A percentile compares a stretch with the other conserved stretches of the same genome.
These are phyloP conservation scores for Ceratobasidium sp. DNA, from an alignment of 1,284 basidiomycete species.

Conservation along the genomic window DNA sequence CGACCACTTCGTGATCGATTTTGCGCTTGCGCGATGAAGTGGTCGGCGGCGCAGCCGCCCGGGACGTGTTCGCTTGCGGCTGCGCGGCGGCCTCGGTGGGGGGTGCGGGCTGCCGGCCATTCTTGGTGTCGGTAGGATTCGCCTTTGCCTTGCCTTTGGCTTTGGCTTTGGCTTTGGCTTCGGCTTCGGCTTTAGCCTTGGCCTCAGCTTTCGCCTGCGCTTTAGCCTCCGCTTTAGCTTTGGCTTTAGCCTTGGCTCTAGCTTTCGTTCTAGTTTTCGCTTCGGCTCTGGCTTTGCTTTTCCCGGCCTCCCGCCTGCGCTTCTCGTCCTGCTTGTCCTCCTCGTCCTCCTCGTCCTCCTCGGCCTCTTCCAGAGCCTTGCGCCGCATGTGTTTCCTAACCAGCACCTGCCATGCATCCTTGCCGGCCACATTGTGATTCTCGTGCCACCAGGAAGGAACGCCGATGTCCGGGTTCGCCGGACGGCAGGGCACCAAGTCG, in stretches of 20 bases:
- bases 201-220: too few relatives aligned
- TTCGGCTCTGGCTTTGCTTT: background rate
- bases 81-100: too few relatives aligned
- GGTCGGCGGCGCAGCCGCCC: too few relatives aligned
- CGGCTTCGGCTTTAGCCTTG: too few relatives aligned
- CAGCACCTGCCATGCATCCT: background rate
- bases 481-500: background rate
- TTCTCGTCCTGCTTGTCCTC: background rate
- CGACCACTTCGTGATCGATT: background rate
- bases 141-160: too few relatives aligned
- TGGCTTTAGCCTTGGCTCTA: too few relatives aligned
- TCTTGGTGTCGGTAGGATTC: too few relatives aligned
- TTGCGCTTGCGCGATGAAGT: background rate
- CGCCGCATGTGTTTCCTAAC: background rate
- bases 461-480: background rate
- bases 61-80: too few relatives aligned
- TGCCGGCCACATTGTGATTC: background rate
- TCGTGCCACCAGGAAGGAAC: background rate
- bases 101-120: too few relatives aligned
- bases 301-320: background rate
- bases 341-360: background rate
- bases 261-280: too few relatives aligned
- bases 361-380: background rate
- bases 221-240: too few relatives aligned
- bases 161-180: too few relatives aligned